Evolutionary conservation across 2,329 filamentous ascomycete genomes (phyloP), one percentile per base, ranked within the genome.

Genomic region (Arthrobotrys sphaeroides): DNA sequence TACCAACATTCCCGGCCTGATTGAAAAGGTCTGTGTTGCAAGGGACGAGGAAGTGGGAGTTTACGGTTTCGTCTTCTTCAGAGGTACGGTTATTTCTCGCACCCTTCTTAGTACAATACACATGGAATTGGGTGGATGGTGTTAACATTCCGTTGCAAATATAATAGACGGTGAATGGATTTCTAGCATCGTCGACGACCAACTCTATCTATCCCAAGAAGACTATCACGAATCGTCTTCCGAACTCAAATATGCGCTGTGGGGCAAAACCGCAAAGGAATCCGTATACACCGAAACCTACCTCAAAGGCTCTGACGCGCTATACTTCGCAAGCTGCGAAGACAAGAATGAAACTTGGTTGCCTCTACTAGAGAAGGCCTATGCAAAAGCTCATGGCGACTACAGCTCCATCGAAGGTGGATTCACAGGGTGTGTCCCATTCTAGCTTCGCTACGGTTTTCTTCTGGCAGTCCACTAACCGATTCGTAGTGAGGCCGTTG

Each of bases 131-230:
- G 13, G 33, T 38, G n/a, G n/a, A 6, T 38, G 20, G 18, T 36
- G 36, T n/a, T n/a, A n/a, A n/a, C n/a, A n/a, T n/a, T n/a, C n/a
- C n/a, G n/a, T n/a, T 18, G 61, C 22, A 5, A 43, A 77, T 51
- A 55, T n/a, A n/a, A n/a, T 78, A 87, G 92, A 94, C 78, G 93
- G 93, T 62, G 92, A 95, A 82, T 97, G 93, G 93, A 91, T 94
- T 68, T 93, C 93, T 79, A 93, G 91, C 70, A 94, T 97, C 77
- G 89, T 97, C 73, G 93, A 97, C 80, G 93, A 97, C 82, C 96
- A 96, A 83, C 86, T 97, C 1, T 96, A 92, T 81, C 87, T 96
- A 16, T 91, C 90, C 73, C 92, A 91, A 1, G 90, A 92, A 3
- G 90, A 91, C 80, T 91, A 90, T 72, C 88, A 91, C 74, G 88